Percentiles rank a stretch among this genome's conserved stretches.
Evolutionary conservation across 768 basidiomycete genomes (phyloP).

Genomic region (Fomitopsis serialis): DNA sequence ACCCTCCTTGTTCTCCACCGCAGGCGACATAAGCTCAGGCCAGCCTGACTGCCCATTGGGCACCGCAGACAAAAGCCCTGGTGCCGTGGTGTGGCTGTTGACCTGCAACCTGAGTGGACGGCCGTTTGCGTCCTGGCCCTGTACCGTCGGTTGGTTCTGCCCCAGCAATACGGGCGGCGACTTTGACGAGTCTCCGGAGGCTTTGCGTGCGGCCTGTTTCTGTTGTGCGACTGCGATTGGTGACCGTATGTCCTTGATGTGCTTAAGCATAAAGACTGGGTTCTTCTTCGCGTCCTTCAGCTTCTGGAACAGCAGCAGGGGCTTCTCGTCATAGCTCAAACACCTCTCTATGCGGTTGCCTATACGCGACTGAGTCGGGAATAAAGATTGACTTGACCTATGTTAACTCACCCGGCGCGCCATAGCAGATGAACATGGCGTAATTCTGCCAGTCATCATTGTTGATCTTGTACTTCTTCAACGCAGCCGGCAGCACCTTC

Average conservation of each 20-base stretch:
- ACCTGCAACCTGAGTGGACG: conserved; percentile 72
- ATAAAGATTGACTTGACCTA: conserved; percentile 10
- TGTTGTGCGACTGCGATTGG: conserved; percentile 96
- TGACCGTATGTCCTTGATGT: conserved; percentile 94
- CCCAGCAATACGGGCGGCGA: conserved; percentile 33
- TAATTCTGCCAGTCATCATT: conserved; percentile 99
- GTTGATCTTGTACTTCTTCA: conserved; percentile 99
- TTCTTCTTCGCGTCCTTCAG: conserved; percentile 97
- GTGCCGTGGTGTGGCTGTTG: conserved; percentile 45
- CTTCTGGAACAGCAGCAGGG: conserved; percentile 92
- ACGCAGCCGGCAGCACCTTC: conserved; percentile 95
- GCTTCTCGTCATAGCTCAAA: conserved; percentile 96
- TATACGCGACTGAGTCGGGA: conserved; percentile 21
- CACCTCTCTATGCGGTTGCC: conserved; percentile 87
- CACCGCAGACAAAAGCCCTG: conserved; percentile 50
- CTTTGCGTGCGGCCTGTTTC: conserved; percentile 88
- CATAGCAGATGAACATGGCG: conserved; percentile 99
- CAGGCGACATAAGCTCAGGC: conserved; percentile 69
- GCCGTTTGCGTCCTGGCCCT: conserved; percentile 28
- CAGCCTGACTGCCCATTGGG: conserved; percentile 63
- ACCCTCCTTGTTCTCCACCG: conserved; percentile 37
- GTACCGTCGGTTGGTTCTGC: conserved; percentile 26
- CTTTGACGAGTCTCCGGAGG: conserved; percentile 37
- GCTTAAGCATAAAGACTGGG: conserved; percentile 98
- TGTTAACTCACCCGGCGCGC: conserved; percentile 67